Evolutionary conservation across 805 yeast species (phyloP), one percentile per base, ranked within the genome.

Genomic region (Kodamaea leandrae): DNA sequence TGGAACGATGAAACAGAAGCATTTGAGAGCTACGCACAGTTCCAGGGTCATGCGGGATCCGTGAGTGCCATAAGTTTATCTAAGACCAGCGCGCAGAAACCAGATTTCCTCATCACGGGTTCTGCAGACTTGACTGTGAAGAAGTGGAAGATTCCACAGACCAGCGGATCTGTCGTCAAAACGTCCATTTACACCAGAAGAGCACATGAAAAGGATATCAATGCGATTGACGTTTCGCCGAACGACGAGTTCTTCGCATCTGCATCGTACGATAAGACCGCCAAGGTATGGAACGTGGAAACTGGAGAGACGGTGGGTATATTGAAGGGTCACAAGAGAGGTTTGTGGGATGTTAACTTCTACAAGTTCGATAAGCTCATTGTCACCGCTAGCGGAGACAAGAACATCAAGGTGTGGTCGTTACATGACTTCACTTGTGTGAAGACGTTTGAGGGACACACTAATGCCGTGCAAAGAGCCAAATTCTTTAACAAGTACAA

Each of bases 181-280:
- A 67, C 72, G 2, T 85, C 96, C 2, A 88, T 82, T 41, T 93
- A 83, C 61, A 93, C 99, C 0, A 80, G 96, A 70, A 80, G 90
- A 55, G 98, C 97, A 1, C 99, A 93, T 60, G 98, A 93, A 41
- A 93, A 91, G 60, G 96, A 93, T 61, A 93, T 93, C 45, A 95
- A 93, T 55, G 77, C 91, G 2, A 66, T 93, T 39, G 96, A 89
- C 49, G 71, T 93, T 3, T 76, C 97, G n/a, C 96, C 96, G 13
- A 87, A 89, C 55, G 95, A 91, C 61, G 83, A 82, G 48, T 71
- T 75, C 37, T 82, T 93, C 55, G 98, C 96, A 0, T 84, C 97
- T 1, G 98, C 96, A 2, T 86, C 96, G 9, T 95, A 86, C 59
- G 99, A 93, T 62, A 86, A 91, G 55, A 76, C 90, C 2, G 93